These are phyloP conservation scores for Cryptosporidium ubiquitum DNA, from an alignment of 169 alveolate species.

Conservation along the genomic window DNA sequence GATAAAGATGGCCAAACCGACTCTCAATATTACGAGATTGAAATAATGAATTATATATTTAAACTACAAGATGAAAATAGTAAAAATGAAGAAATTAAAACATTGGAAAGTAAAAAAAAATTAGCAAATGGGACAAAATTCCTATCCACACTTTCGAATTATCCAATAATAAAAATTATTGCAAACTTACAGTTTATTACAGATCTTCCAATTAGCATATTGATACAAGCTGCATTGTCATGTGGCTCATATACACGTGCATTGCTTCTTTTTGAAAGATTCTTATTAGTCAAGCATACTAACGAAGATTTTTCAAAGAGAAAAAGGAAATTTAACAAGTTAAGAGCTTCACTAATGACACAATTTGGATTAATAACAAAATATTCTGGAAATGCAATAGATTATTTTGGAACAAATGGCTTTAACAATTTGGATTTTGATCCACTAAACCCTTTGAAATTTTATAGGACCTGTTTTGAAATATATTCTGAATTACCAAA, in stretches of 20 bases:
- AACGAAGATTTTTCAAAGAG: constrained; percentile 7
- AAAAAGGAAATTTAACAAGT: constrained; percentile 22
- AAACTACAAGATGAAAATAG: background rate
- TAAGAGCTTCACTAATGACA: constrained; percentile 3
- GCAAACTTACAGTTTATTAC: constrained; percentile 65
- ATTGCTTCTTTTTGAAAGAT: constrained; percentile 62
- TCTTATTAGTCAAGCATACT: background rate
- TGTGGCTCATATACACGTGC: constrained; percentile 67
- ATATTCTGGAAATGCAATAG: constrained; percentile 61
- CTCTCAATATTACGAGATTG: constrained; percentile 2
- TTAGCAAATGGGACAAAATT: background rate
- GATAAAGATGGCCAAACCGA: background rate
- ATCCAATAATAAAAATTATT: constrained; percentile 16
- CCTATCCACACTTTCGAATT: constrained; percentile 22
- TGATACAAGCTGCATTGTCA: constrained; percentile 56
- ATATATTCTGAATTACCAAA: constrained; percentile 4
- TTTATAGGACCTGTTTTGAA: constrained; percentile 19
- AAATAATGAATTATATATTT: constrained; percentile 30
- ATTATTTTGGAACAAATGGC: constrained; percentile 56
- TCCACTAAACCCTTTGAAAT: constrained; percentile 55
- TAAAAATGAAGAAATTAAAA: background rate
- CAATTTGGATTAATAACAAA: constrained; percentile 42
- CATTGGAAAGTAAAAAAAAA: background rate
- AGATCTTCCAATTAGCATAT: constrained; percentile 53
- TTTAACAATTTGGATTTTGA: constrained; percentile 52